phyloP scores from a whole-genome alignment of 345 rosid genomes.

The Moricandia moricandioides region DNA sequence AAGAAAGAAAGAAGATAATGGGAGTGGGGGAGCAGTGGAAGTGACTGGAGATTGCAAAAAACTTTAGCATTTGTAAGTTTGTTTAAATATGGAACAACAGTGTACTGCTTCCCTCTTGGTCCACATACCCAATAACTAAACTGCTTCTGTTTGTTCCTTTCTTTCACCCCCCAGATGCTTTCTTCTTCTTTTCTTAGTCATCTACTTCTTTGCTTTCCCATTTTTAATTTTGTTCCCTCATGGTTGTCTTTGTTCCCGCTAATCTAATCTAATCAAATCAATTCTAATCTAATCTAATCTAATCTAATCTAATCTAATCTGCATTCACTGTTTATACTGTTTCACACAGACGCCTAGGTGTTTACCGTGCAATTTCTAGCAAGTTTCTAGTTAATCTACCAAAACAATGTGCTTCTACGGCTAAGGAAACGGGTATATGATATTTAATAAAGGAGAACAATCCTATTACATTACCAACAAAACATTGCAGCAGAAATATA shows the following conservation, averaged over 20 bases:
- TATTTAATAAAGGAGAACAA: not conserved
- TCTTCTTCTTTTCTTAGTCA: not conserved
- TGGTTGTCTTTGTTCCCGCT: not conserved
- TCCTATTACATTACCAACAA: not conserved
- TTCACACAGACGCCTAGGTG: not conserved
- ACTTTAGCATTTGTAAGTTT: constrained; percentile 37
- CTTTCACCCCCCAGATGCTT: constrained; percentile 21
- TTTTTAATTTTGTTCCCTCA: not conserved
- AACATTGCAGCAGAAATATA: constrained; percentile 14
- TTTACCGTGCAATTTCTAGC: not conserved
- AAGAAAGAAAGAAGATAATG: constrained; percentile 15
- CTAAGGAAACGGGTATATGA: not conserved
- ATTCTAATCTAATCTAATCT: not conserved
- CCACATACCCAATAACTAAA: constrained; percentile 26
- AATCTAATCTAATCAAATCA: not conserved
- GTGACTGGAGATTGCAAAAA: constrained; percentile 31
- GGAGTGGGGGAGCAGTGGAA: constrained; percentile 27
- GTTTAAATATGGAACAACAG: constrained; percentile 23
- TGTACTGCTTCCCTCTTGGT: constrained; percentile 20
- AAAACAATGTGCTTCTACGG: constrained; percentile 4
- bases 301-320: not conserved
- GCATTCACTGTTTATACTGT: not conserved
- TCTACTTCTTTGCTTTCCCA: constrained; percentile 3
- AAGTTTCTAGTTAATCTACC: constrained; percentile 12
- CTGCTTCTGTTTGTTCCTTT: constrained; percentile 34